Percentiles rank a stretch among this genome's conserved stretches.
phyloP scores from a whole-genome alignment of 2,329 filamentous ascomycete species.

The Cladosporium halotolerans region DNA sequence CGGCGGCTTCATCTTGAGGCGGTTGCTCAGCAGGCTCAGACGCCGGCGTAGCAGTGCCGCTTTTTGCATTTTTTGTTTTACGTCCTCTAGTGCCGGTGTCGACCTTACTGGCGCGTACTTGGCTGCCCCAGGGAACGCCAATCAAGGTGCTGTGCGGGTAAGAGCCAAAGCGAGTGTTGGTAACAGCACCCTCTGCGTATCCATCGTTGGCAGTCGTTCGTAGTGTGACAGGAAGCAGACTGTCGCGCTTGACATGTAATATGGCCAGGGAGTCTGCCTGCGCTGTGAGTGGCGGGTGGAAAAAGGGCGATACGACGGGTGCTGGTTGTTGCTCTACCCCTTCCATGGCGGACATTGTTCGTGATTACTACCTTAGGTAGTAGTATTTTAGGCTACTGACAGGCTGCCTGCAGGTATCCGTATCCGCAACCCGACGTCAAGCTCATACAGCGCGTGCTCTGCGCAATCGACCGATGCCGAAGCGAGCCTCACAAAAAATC shows the following conservation, averaged over 20 bases:
- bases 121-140: slow-evolving; percentile 79
- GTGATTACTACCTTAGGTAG: neutral
- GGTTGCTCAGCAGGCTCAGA: slow-evolving; percentile 31
- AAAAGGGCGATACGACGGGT: slow-evolving; percentile 50
- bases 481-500: slow-evolving; percentile 10
- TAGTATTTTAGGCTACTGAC: neutral
- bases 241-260: slow-evolving; percentile 82
- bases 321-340: neutral
- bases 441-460: neutral
- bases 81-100: slow-evolving; percentile 85
- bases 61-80: slow-evolving; percentile 51
- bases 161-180: slow-evolving; percentile 91
- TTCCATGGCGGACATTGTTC: slow-evolving; percentile 7
- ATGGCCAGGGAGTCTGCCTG: slow-evolving; percentile 66
- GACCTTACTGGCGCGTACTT: slow-evolving; percentile 81
- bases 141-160: slow-evolving; percentile 51
- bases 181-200: slow-evolving; percentile 43
- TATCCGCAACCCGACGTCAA: neutral
- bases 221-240: slow-evolving; percentile 66
- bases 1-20: slow-evolving; percentile 20
- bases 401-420: slow-evolving; percentile 5
- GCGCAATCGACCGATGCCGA: slow-evolving; percentile 10
- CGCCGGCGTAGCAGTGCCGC: slow-evolving; percentile 32
- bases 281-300: slow-evolving; percentile 61
- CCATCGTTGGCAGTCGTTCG: slow-evolving; percentile 34